phyloP scores from a whole-genome alignment of 108 stramenopile species.

The Nitzschia putrida region DNA sequence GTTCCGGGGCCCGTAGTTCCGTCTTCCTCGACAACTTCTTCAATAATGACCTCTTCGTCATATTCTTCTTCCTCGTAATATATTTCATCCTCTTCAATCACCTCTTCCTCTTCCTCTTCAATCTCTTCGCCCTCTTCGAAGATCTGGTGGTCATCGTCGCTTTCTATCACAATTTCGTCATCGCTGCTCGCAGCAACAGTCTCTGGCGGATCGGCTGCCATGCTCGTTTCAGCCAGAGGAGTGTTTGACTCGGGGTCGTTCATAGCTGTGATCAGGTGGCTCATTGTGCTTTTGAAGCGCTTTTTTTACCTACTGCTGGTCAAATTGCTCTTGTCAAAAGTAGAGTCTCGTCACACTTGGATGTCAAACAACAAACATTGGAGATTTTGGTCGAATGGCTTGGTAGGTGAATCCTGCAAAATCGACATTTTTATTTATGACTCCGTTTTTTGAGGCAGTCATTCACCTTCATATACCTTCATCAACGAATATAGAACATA shows the following conservation, averaged over 20 bases:
- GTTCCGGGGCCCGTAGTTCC: not conserved
- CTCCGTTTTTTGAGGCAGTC: not conserved
- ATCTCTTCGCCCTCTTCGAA: not conserved
- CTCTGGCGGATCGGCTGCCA: not conserved
- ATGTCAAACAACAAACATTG: too few species aligned
- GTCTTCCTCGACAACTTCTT: slow-evolving; percentile 12
- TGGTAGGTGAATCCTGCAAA: not conserved
- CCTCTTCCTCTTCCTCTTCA: slow-evolving; percentile 9
- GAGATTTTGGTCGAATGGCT: not conserved
- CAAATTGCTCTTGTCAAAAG: too few species aligned
- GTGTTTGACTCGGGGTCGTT: not conserved
- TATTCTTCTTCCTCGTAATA: slow-evolving; percentile 22
- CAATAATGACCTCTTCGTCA: slow-evolving; percentile 20
- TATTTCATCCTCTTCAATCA: slow-evolving; percentile 10
- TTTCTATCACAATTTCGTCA: slow-evolving; percentile 12
- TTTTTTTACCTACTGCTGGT: too few species aligned
- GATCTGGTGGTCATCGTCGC: not conserved
- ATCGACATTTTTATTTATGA: not conserved
- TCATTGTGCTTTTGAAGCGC: not conserved
- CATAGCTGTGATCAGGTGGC: slow-evolving; percentile 13
- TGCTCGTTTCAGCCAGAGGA: not conserved
- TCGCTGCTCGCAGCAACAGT: not conserved
- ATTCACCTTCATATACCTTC: too few species aligned
- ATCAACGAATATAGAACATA: too few species aligned
- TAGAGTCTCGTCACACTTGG: too few species aligned